Conservation (phyloP, 2,329 filamentous ascomycete genomes). For the Bertia moriformis region DNA sequence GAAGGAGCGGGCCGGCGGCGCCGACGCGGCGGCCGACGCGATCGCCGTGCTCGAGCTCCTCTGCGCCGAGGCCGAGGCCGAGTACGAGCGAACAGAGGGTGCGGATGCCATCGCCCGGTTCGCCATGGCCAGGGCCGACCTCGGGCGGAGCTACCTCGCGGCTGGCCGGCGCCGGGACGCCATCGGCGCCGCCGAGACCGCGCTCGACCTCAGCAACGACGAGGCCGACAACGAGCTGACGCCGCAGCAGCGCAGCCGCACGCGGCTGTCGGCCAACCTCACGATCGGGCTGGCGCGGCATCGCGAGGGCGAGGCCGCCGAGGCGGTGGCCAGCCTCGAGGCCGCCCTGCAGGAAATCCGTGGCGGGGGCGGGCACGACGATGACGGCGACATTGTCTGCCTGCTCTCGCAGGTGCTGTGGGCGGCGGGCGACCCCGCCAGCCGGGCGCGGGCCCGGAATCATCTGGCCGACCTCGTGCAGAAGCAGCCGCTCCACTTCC, state of each 20-base stretch:
- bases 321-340: constrained; percentile 67
- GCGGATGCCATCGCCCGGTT: constrained; percentile 58
- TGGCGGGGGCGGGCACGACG: too few relatives aligned
- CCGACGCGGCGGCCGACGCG: constrained; percentile 51
- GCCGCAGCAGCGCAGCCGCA: constrained; percentile 48
- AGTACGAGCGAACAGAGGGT: constrained; percentile 76
- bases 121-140: constrained; percentile 71
- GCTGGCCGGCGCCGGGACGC: constrained; percentile 50
- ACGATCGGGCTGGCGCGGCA: constrained; percentile 76
- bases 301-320: constrained; percentile 47
- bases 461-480: constrained; percentile 72
- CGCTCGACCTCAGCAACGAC: constrained; percentile 64
- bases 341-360: constrained; percentile 64
- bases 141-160: constrained; percentile 72
- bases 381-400: constrained; percentile 75
- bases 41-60: constrained; percentile 50
- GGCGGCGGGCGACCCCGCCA: constrained; percentile 67
- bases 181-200: constrained; percentile 65
- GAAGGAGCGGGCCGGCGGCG: constrained; percentile 50
- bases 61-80: constrained; percentile 57
- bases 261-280: constrained; percentile 70
- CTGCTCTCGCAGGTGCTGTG: constrained; percentile 82
- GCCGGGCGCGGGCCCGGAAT: constrained; percentile 62
- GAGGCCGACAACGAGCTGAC: constrained; percentile 53
- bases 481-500: constrained; percentile 58